Percentiles rank a stretch among this genome's conserved stretches.
These are phyloP conservation scores for Globisporangium uncinulatum DNA, from an alignment of 352 stramenopile species.

Conservation along the genomic window DNA sequence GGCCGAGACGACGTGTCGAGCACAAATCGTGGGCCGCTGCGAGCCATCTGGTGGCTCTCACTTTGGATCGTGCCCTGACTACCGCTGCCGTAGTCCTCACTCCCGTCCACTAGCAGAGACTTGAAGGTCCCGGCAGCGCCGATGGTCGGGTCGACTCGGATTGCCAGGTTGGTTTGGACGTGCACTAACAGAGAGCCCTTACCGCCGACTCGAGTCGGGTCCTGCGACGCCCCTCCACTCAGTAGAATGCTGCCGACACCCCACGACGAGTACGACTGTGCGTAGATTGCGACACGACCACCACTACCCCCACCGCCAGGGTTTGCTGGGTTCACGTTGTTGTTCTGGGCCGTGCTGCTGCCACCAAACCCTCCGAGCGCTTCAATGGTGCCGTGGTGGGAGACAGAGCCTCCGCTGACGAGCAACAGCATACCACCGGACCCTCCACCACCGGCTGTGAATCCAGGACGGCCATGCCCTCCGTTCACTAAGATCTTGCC, in stretches of 20 bases:
- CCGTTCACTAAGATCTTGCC: slow-evolving; percentile 78
- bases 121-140: slow-evolving; percentile 66
- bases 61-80: slow-evolving; percentile 10
- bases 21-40: slow-evolving; percentile 44
- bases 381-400: slow-evolving; percentile 71
- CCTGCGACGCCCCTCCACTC: slow-evolving; percentile 58
- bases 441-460: slow-evolving; percentile 53
- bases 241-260: slow-evolving; percentile 69
- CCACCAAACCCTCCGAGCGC: slow-evolving; percentile 82
- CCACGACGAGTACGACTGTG: slow-evolving; percentile 91
- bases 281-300: slow-evolving; percentile 76
- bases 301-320: slow-evolving; percentile 85
- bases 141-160: slow-evolving; percentile 55
- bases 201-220: slow-evolving; percentile 26
- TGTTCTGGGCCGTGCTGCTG: slow-evolving; percentile 18
- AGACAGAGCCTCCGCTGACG: slow-evolving; percentile 39
- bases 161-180: slow-evolving; percentile 33
- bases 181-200: slow-evolving; percentile 37
- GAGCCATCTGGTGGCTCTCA: slow-evolving; percentile 25
- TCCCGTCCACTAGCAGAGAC: slow-evolving; percentile 55
- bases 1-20: slow-evolving; percentile 24
- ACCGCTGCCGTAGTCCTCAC: slow-evolving; percentile 23
- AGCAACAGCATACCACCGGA: slow-evolving; percentile 50
- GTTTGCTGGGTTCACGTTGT: not conserved
- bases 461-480: slow-evolving; percentile 36